phyloP scores from a whole-genome alignment of 495 filamentous ascomycete species.

The Lepidopterella palustris region DNA sequence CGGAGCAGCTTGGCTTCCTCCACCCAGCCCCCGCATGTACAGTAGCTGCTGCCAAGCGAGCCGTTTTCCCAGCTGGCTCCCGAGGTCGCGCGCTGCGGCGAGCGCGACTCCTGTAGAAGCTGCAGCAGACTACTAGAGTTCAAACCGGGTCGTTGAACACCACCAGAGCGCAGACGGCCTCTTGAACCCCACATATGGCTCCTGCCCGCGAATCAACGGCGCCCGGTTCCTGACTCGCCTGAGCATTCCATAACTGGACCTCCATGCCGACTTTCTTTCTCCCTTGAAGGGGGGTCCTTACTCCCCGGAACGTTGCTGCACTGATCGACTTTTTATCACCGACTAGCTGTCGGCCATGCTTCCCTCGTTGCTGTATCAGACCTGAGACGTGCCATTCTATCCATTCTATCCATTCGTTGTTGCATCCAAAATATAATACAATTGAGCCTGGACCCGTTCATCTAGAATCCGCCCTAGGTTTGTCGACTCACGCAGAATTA shows the following conservation, averaged over 20 bases:
- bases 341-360: neutral
- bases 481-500: neutral
- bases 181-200: neutral
- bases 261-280: too few species aligned
- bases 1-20: neutral
- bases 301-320: neutral
- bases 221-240: neutral
- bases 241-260: neutral
- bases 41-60: neutral
- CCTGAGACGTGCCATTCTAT: neutral
- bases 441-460: too few species aligned
- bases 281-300: too few species aligned
- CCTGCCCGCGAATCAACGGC: neutral
- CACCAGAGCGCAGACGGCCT: too few species aligned
- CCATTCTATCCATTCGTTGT: too few species aligned
- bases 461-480: too few species aligned
- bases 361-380: neutral
- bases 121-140: neutral
- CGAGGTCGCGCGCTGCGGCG: neutral
- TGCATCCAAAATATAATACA: too few species aligned
- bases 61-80: neutral
- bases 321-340: neutral
- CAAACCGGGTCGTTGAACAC: too few species aligned
- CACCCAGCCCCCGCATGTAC: neutral
- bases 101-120: neutral